phyloP scores from a whole-genome alignment of 257 asterid species.

The Eucommia ulmoides region DNA sequence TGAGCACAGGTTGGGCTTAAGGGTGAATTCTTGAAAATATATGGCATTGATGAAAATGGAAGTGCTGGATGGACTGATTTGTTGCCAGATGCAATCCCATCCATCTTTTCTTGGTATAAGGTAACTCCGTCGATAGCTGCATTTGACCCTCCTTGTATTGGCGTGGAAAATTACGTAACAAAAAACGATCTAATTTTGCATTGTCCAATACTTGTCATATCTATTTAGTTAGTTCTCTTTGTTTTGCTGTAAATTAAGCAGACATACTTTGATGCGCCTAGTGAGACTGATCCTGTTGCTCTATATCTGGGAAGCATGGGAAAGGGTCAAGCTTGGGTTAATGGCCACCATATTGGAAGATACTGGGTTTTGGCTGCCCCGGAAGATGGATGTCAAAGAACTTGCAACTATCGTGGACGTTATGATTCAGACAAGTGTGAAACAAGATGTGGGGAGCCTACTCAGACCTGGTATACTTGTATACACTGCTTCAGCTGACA shows the following conservation, averaged over 20 bases:
- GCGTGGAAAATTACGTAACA: background rate
- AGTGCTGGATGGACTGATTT: background rate
- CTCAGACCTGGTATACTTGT: conserved; percentile 97
- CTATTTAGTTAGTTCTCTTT: background rate
- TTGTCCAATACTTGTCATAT: conserved; percentile 1
- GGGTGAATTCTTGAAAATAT: conserved; percentile 1
- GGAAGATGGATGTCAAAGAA: conserved; percentile 47
- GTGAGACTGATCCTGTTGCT: conserved; percentile 65
- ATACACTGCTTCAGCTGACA: too few species aligned
- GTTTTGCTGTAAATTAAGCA: conserved; percentile 12
- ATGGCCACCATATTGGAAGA: conserved; percentile 86
- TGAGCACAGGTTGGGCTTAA: background rate
- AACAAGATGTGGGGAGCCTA: conserved; percentile 70
- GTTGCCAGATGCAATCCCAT: background rate
- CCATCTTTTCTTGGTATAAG: conserved; percentile 1
- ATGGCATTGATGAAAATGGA: background rate
- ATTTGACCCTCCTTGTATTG: background rate
- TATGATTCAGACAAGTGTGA: conserved; percentile 61
- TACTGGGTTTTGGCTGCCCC: conserved; percentile 79
- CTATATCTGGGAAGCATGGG: conserved; percentile 70
- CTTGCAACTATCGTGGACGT: conserved; percentile 73
- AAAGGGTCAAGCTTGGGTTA: conserved; percentile 90
- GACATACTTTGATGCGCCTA: conserved; percentile 65
- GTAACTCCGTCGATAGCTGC: conserved; percentile 4
- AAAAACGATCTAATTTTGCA: background rate